These are phyloP conservation scores for Leccinum aurantiacum DNA, from an alignment of 768 basidiomycete species.

Conservation along the genomic window DNA sequence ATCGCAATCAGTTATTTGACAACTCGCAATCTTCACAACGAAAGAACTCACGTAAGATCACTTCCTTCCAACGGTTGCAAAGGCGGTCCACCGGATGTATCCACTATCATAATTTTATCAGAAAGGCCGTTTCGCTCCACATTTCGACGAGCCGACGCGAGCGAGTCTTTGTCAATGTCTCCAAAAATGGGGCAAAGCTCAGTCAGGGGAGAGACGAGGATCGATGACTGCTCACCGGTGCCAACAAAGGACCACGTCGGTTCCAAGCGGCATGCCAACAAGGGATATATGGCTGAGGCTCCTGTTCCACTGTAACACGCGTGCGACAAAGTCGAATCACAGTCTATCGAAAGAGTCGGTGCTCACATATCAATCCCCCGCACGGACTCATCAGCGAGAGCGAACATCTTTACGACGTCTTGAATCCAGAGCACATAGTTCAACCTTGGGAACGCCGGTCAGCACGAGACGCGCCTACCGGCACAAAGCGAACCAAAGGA, in stretches of 20 bases:
- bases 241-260: constrained; percentile 60
- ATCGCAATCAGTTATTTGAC: neutral
- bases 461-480: neutral
- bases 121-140: constrained; percentile 55
- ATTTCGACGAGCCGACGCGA: constrained; percentile 54
- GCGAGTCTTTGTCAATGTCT: constrained; percentile 76
- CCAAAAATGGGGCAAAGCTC: constrained; percentile 1
- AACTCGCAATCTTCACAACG: neutral
- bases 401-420: constrained; percentile 51
- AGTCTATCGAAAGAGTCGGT: neutral
- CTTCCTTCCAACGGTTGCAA: constrained; percentile 34
- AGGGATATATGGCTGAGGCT: constrained; percentile 85
- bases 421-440: constrained; percentile 89
- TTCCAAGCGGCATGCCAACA: constrained; percentile 61
- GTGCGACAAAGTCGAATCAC: constrained; percentile 1
- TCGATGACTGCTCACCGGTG: constrained; percentile 50
- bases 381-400: constrained; percentile 27
- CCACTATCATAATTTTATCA: constrained; percentile 49
- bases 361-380: constrained; percentile 74
- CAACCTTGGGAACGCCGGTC: constrained; percentile 44
- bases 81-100: constrained; percentile 42
- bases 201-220: neutral
- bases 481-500: neutral
- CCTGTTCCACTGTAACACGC: constrained; percentile 72
- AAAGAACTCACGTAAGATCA: constrained; percentile 6